A percentile compares a stretch with the other conserved stretches of the same genome.
Conservation (phyloP, 257 asterid genomes). For the Petunia secreta region DNA sequence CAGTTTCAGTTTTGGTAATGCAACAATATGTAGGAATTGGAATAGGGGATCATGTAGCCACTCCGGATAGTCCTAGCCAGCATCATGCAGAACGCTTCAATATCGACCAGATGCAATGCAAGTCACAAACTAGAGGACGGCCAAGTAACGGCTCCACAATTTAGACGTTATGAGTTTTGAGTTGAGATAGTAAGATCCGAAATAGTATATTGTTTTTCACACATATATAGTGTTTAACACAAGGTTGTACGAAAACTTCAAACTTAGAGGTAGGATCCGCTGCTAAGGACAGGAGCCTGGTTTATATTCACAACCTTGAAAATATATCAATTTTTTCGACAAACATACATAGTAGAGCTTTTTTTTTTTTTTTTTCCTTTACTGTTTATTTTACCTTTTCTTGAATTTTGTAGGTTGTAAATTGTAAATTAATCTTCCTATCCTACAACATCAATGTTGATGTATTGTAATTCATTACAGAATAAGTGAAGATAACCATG, state of each 20-base stretch:
- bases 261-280: too few species aligned
- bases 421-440: constrained; percentile 11
- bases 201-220: too few species aligned
- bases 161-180: too few species aligned
- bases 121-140: constrained; percentile 33
- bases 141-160: not conserved
- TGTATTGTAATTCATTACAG: not conserved
- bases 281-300: not conserved
- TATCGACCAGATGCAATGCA: constrained; percentile 29
- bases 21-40: constrained; percentile 80
- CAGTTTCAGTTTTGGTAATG: constrained; percentile 79
- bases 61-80: constrained; percentile 56
- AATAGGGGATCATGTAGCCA: constrained; percentile 43
- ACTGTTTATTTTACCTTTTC: not conserved
- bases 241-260: too few species aligned
- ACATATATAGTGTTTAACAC: too few species aligned
- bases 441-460: not conserved
- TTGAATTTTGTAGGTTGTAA: not conserved
- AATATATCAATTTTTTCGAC: not conserved
- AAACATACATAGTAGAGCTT: not conserved
- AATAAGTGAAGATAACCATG: constrained; percentile 9
- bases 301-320: constrained; percentile 59
- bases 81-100: constrained; percentile 36
- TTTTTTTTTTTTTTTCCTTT: not conserved
- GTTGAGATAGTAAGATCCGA: too few species aligned